Percentiles rank a stretch among this genome's conserved stretches.
These are phyloP conservation scores for Hygrophorus pudorinus DNA, from an alignment of 768 basidiomycete species.

Conservation along the genomic window DNA sequence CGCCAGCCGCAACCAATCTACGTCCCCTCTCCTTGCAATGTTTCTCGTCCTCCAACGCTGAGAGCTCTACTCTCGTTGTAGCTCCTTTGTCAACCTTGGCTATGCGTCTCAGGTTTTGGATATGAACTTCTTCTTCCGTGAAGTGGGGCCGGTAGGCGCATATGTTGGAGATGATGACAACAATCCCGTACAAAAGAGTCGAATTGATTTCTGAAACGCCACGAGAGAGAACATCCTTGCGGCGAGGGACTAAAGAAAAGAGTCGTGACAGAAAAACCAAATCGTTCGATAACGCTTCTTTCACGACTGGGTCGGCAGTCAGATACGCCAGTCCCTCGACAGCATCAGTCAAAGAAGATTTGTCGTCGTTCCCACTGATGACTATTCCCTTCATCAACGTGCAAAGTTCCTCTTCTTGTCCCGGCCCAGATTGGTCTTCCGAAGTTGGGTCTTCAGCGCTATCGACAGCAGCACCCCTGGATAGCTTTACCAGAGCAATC, in stretches of 20 bases:
- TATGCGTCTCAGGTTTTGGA: conserved; percentile 73
- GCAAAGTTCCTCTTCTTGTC: conserved; percentile 36
- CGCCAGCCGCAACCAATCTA: conserved; percentile 50
- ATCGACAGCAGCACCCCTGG: conserved; percentile 44
- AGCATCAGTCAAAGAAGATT: conserved; percentile 44
- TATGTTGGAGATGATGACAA: conserved; percentile 68
- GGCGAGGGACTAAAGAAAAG: conserved; percentile 46
- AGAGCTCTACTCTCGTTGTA: conserved; percentile 17
- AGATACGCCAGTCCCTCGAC: conserved; percentile 86
- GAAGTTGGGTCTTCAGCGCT: conserved; percentile 19
- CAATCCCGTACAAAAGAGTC: conserved; percentile 67
- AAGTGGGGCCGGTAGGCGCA: conserved; percentile 60
- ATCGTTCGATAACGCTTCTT: conserved; percentile 51
- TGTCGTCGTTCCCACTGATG: conserved; percentile 24
- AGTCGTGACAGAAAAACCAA: conserved; percentile 43
- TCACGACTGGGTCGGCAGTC: conserved; percentile 50
- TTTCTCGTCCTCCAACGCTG: conserved; percentile 49
- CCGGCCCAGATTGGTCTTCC: conserved; percentile 10
- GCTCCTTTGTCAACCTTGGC: conserved; percentile 33
- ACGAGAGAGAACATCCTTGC: conserved; percentile 22
- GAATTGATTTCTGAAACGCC: conserved; percentile 25
- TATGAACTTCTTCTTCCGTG: conserved; percentile 73
- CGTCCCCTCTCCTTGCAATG: conserved; percentile 55
- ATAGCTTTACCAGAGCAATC: conserved; percentile 72
- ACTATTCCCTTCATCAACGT: conserved; percentile 49